phyloP scores from a whole-genome alignment of 768 basidiomycete genomes.

The Auriscalpium microsporum region DNA sequence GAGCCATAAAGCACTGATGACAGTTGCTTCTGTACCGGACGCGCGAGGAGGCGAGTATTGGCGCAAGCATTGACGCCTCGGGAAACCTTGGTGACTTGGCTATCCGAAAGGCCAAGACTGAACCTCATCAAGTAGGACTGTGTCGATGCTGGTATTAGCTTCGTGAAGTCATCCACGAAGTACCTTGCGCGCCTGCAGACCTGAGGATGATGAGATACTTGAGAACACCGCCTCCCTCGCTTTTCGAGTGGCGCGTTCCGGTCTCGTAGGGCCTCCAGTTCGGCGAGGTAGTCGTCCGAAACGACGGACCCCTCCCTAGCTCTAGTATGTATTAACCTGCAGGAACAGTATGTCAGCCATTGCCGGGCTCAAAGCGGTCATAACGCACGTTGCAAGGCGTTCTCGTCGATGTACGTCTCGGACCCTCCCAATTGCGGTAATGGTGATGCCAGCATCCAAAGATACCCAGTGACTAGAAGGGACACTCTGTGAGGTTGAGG shows the following conservation, averaged over 20 bases:
- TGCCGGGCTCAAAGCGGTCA: not conserved
- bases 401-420: conserved; percentile 85
- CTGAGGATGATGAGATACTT: not conserved
- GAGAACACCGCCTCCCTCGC: conserved; percentile 37
- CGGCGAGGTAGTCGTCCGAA: conserved; percentile 76
- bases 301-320: conserved; percentile 81
- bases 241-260: conserved; percentile 58
- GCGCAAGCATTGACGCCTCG: conserved; percentile 80
- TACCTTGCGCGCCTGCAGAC: conserved; percentile 53
- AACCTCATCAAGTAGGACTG: conserved; percentile 60
- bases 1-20: conserved; percentile 87
- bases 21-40: conserved; percentile 86
- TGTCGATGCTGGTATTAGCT: conserved; percentile 59
- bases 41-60: conserved; percentile 70
- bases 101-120: conserved; percentile 23
- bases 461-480: conserved; percentile 57
- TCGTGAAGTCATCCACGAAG: conserved; percentile 57
- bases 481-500: conserved; percentile 32
- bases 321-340: conserved; percentile 87
- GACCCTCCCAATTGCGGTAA: conserved; percentile 47
- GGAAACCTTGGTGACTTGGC: conserved; percentile 31
- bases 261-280: conserved; percentile 55
- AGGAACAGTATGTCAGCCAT: not conserved
- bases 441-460: conserved; percentile 83
- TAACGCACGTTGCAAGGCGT: conserved; percentile 79